Evolutionary conservation across 129 eudicot species (phyloP).

Genomic region (Calendula officinalis): DNA sequence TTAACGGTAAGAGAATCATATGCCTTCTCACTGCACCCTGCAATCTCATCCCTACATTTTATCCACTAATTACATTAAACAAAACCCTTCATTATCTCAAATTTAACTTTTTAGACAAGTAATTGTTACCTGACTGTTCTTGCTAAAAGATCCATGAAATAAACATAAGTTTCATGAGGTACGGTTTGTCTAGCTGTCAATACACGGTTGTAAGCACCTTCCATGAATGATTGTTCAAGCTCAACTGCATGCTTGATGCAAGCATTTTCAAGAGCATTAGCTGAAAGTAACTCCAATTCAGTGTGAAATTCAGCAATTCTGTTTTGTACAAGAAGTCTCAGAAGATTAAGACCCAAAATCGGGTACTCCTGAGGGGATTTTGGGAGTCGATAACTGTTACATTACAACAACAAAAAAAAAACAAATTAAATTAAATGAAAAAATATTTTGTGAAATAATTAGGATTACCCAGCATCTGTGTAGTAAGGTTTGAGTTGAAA

Average conservation of each 20-base stretch:
- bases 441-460: no score
- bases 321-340: conserved; percentile 93
- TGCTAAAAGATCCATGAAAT: conserved; percentile 90
- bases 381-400: conserved; percentile 64
- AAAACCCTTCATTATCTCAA: no score
- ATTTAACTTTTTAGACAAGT: no score
- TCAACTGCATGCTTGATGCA: conserved; percentile 95
- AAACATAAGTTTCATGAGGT: conserved; percentile 86
- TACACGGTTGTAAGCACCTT: conserved; percentile 91
- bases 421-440: no score
- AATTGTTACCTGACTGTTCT: conserved; percentile 71
- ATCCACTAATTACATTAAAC: no score
- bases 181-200: conserved; percentile 91
- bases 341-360: conserved; percentile 87
- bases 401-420: conserved; percentile 18
- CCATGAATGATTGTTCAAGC: conserved; percentile 93
- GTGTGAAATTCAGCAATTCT: conserved; percentile 97
- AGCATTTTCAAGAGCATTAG: conserved; percentile 71
- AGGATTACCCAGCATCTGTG: conserved; percentile 74
- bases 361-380: conserved; percentile 89
- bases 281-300: conserved; percentile 79
- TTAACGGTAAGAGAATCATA: conserved; percentile 74
- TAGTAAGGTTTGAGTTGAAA: conserved; percentile 95
- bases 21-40: conserved; percentile 99
- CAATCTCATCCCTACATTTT: conserved; percentile 82